Conservation (phyloP, 306 rosid species). For the Medicago arabica region DNA sequence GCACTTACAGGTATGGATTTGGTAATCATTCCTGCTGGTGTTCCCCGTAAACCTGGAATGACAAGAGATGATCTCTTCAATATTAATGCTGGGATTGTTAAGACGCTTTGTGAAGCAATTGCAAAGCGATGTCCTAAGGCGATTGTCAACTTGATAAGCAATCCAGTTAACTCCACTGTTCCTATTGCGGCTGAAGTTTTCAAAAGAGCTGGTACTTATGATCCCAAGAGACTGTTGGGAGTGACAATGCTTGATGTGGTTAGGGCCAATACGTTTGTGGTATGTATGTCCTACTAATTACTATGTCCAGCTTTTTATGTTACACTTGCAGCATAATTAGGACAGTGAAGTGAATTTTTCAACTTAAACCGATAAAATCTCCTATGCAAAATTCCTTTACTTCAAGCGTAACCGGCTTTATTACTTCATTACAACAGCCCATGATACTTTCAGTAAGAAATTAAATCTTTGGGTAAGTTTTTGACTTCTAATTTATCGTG, state of each 20-base stretch:
- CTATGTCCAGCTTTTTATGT: conserved; percentile 10
- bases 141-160: conserved; percentile 84
- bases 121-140: conserved; percentile 83
- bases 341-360: conserved; percentile 19
- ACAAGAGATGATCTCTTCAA: conserved; percentile 98
- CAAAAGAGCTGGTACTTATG: conserved; percentile 84
- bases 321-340: conserved; percentile 21
- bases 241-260: conserved; percentile 95
- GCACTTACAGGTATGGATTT: conserved; percentile 89
- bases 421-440: neutral
- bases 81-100: conserved; percentile 92
- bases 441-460: conserved; percentile 1
- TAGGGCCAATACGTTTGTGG: conserved; percentile 95
- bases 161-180: conserved; percentile 96
- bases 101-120: conserved; percentile 78
- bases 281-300: conserved; percentile 47
- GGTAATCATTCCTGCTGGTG: conserved; percentile 89
- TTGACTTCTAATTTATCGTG: neutral
- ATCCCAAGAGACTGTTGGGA: conserved; percentile 88
- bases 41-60: conserved; percentile 98
- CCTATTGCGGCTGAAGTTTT: conserved; percentile 96
- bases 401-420: conserved; percentile 8
- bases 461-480: conserved; percentile 10
- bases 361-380: conserved; percentile 18
- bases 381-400: neutral